Evolutionary conservation across 176 grass and related monocot genomes (phyloP), one percentile per base, ranked within the genome.

Genomic region (Neostapfia colusana): DNA sequence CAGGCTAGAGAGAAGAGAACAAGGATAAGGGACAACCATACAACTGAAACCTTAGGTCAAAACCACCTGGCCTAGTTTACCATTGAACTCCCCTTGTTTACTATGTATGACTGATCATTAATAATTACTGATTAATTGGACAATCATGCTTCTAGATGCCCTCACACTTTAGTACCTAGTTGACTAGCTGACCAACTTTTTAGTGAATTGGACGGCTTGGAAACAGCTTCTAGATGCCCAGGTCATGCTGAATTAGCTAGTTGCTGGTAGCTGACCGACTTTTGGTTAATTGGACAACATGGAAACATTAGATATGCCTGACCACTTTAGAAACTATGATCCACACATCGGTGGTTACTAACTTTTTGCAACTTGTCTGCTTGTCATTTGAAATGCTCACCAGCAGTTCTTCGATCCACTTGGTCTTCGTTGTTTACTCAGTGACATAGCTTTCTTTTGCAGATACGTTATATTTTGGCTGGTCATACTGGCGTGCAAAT

Each of bases 381-480:
- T 48, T 65, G 20, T 66, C 59, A 38, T 13, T 51, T 72, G n/a
- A 49, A 66, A 73, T 73, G 48, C 35, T 38, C n/a, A 38, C 39
- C 15, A 73, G 40, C n/a, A 55, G 3, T 74, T 73, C n/a, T 74
- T 74, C 7, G 25, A 31, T 50, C 23, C 6, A 20, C 12, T 35
- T 77, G 6, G 40, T 35, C 35, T 61, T 53, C 7, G 42, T 17
- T 62, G 8, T 81, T 74, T 81, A 63, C 21, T 78, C 38, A 21
- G 51, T n/a, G 51, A 44, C 20, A n/a, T 28, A n/a, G 16, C 58
- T 68, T 73, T 67, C 34, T 83, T 37, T 56, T 82, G 70, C 88
- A 98, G 95, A 84, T 98, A 98, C 55, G 89, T 98, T 49, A 39
- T 90, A 43, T 89, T 88, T 89, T 98, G 95, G 95, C 48, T 98